Percentiles rank a stretch among this genome's conserved stretches.
phyloP scores from a whole-genome alignment of 345 rosid genomes.

The Salix viminalis region DNA sequence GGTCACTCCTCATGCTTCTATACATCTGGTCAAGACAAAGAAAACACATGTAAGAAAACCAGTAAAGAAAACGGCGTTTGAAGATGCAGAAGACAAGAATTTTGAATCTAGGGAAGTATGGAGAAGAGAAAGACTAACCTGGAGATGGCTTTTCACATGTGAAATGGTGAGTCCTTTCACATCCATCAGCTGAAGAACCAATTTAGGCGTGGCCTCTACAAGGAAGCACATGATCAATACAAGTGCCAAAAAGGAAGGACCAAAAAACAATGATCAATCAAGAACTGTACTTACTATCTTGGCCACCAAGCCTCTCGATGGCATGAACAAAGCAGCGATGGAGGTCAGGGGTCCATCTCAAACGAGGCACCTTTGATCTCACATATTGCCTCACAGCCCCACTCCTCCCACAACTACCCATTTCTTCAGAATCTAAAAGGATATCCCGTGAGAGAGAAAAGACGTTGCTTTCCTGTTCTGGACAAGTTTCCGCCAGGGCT shows the following conservation, averaged over 20 bases:
- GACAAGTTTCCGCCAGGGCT: background rate
- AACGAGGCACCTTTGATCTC: slow-evolving; percentile 84
- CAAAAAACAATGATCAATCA: background rate
- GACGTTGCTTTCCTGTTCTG: background rate
- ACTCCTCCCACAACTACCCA: slow-evolving; percentile 74
- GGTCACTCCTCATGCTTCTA: slow-evolving; percentile 74
- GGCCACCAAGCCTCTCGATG: slow-evolving; percentile 86
- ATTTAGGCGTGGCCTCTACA: slow-evolving; percentile 90
- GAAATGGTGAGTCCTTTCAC: slow-evolving; percentile 96
- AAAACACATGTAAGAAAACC: background rate
- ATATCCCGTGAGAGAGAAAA: background rate
- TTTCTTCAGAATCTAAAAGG: slow-evolving; percentile 22
- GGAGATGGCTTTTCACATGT: slow-evolving; percentile 98
- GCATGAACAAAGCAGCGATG: slow-evolving; percentile 91
- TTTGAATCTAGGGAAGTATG: no score
- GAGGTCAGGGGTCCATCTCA: slow-evolving; percentile 97
- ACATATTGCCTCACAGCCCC: slow-evolving; percentile 82
- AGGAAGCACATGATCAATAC: background rate
- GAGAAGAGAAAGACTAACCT: slow-evolving; percentile 38
- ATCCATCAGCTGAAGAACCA: slow-evolving; percentile 95
- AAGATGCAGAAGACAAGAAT: background rate
- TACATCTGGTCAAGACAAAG: slow-evolving; percentile 60
- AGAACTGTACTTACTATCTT: slow-evolving; percentile 46
- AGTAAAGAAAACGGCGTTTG: no score
- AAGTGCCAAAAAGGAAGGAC: background rate